Evolutionary conservation across 2,329 filamentous ascomycete genomes (phyloP), one percentile per base, ranked within the genome.

Genomic region (Pseudocercospora ulei): DNA sequence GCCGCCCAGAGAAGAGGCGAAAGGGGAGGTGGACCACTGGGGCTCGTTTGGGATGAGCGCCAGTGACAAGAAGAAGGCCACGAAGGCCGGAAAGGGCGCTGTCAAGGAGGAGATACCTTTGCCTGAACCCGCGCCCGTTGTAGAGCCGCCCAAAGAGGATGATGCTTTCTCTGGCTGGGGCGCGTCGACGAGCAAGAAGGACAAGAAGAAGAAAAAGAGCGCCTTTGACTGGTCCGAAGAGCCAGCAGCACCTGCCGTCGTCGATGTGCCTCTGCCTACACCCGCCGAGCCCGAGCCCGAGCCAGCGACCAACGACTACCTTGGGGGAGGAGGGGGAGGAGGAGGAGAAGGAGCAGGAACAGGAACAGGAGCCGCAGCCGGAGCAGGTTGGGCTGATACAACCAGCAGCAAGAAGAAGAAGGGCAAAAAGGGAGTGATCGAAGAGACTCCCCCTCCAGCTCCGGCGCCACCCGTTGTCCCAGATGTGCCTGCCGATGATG

Each of bases 81-180:
- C 69, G 55, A 72, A 73, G 56, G 65, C 64, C 40, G 68, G 66
- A 46, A 66, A 65, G 33, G 56, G 45, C 31, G 58, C 54, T 23
- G 53, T 26, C 9, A 33, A 33, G 19, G 31, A 52, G 25, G 61
- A 63, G 41, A 36, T 43, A 9, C 54, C 58, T 6, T 25, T 41
- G 7, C 26, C 41, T 4, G 35, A 44, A 17, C 44, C 41, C n/a
- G 47, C 42, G 29, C 47, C 53, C 6, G 41, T 43, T 12, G 39
- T 43, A 3, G 49, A 48, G 38, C 46, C 46, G n/a, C 53, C 54
- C 30, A 37, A 40, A 12, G 37, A 40, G 26, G 38, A 40, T 1
- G 41, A 40, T 30, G 37, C 7, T 2, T 40, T 40, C 11, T 20
- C 55, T 37, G 41, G 44, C 12, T 58, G 53, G 56, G 50, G 45